Conservation (phyloP, 2,329 filamentous ascomycete genomes). For the Lasiodiplodia sp. region DNA sequence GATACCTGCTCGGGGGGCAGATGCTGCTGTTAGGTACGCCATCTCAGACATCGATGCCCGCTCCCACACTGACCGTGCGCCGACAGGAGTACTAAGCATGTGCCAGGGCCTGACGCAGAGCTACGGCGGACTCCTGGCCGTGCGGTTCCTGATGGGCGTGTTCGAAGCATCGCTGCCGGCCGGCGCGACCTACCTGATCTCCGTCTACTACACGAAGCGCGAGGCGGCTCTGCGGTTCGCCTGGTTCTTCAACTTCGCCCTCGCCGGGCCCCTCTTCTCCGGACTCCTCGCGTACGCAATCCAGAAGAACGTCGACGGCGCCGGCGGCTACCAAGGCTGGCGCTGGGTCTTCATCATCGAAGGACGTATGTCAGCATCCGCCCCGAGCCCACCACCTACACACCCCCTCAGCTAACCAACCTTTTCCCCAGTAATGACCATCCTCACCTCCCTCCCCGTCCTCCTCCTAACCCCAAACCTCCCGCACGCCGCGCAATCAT, state of each 20-base stretch:
- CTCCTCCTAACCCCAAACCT: slow-evolving; percentile 8
- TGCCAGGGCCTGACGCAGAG: slow-evolving; percentile 42
- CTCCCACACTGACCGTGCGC: background rate
- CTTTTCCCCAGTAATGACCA: background rate
- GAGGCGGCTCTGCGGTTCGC: slow-evolving; percentile 14
- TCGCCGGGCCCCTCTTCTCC: slow-evolving; percentile 16
- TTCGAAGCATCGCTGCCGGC: slow-evolving; percentile 44
- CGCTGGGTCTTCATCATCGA: slow-evolving; percentile 48
- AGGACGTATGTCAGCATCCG: slow-evolving; percentile 21
- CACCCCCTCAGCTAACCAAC: background rate
- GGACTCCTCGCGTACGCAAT: slow-evolving; percentile 66
- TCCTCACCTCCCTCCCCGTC: background rate
- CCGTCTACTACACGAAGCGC: slow-evolving; percentile 23
- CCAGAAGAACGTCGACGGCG: slow-evolving; percentile 64
- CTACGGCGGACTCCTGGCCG: slow-evolving; percentile 40
- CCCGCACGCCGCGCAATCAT: slow-evolving; percentile 4
- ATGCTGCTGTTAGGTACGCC: slow-evolving; percentile 72
- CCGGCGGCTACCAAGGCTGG: slow-evolving; percentile 49
- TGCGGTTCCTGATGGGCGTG: slow-evolving; percentile 44
- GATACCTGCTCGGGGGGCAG: slow-evolving; percentile 79
- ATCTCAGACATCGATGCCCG: slow-evolving; percentile 56
- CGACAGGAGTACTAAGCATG: slow-evolving; percentile 33
- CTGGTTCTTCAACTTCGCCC: slow-evolving; percentile 22
- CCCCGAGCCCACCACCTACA: background rate
- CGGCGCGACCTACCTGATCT: slow-evolving; percentile 33